Base-by-base conservation (phyloP, 2,329 filamentous ascomycete species). In the Endothia cerciana region DNA sequence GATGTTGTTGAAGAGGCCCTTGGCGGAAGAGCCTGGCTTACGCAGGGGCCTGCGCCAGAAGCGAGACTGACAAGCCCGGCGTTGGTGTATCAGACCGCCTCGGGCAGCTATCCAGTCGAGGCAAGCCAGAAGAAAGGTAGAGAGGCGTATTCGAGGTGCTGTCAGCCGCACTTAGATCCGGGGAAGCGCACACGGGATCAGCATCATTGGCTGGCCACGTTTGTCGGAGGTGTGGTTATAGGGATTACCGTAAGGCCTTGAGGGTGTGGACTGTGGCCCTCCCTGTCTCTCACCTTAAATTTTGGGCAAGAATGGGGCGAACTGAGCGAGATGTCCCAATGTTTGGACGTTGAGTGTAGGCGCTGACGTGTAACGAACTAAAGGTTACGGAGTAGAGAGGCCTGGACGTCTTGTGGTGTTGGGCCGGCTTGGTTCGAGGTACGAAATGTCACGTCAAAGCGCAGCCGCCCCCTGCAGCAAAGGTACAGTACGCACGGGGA, bases 111-210 rank as follows among this genome's bases (percentile, higher is more conserved):
- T 55, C 38, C 30, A 59, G 43, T 36, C 13, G 47, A 57, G 56
- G 56, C 66, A 60, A 41, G 66, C 51, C 33, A 66, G 60, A 57
- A 49, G 28, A 40, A 51, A 38, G 25, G 40, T 11, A n/a, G 40
- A 45, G n/a, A n/a, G n/a, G n/a, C 5, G 40, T 36, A 47, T 61
- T 62, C 61, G 59, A 57, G 57, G 60, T 61, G 64, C 61, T 64
- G 64, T 63, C 61, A 66, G 60, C 51, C 56, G 66, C 66, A 66
- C 64, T 68, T 57, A 65, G n/a, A 66, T 30, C 57, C 38, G 60
- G 43, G 43, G 30, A 45, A 51, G 51, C 56, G 41, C 60, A 59
- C 62, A 47, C 36, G 45, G 28, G 57, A 47, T 40, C 25, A 55
- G 57, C 65, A 60, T 64, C 65, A 61, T 67, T 57, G 62, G 64